These are phyloP conservation scores for Babesia divergens DNA, from an alignment of 169 alveolate species.

Conservation along the genomic window DNA sequence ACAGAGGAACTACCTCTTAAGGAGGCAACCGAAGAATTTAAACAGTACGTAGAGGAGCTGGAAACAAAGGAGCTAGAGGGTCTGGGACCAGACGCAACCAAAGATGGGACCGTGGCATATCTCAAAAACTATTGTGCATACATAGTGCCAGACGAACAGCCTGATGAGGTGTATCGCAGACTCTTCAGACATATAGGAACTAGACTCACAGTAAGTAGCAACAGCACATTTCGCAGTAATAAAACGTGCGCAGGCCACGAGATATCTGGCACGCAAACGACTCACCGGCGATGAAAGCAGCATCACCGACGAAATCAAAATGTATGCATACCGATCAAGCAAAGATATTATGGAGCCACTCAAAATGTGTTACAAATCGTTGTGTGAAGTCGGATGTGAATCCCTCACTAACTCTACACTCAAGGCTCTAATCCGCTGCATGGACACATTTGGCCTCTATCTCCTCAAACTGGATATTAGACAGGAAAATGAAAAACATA, in stretches of 20 bases:
- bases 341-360: conserved; percentile 73
- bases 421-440: conserved; percentile 68
- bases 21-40: conserved; percentile 25
- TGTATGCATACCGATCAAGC: conserved; percentile 31
- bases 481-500: conserved; percentile 79
- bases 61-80: neutral
- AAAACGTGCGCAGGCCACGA: neutral
- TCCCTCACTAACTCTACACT: conserved; percentile 66
- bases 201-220: conserved; percentile 3
- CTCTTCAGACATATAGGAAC: conserved; percentile 2
- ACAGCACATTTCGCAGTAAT: neutral
- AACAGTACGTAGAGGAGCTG: neutral
- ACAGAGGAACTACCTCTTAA: conserved; percentile 19
- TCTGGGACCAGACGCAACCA: neutral
- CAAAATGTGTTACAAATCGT: conserved; percentile 62
- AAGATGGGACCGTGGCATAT: neutral
- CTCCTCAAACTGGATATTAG: conserved; percentile 77
- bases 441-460: conserved; percentile 75
- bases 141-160: conserved; percentile 20
- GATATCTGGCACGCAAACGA: conserved; percentile 3
- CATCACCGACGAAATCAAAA: neutral
- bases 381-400: conserved; percentile 66
- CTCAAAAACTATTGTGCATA: neutral
- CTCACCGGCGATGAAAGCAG: conserved; percentile 1
- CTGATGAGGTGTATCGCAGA: conserved; percentile 27